Evolutionary conservation across 2,329 filamentous ascomycete species (phyloP), one percentile per base, ranked within the genome.

Genomic region (Epichloe coenophiala): DNA sequence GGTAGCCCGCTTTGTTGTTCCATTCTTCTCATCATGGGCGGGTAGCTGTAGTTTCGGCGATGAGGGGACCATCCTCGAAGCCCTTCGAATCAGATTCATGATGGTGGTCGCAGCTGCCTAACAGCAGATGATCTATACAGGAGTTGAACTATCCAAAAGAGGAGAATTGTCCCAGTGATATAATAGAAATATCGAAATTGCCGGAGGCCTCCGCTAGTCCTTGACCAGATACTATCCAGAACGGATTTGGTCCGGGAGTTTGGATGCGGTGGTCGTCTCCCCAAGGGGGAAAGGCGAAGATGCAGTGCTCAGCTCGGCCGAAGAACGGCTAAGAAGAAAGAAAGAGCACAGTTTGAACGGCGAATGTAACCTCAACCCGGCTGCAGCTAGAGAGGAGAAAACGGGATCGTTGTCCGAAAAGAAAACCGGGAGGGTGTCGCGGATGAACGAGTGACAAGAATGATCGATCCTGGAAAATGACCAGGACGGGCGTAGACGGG

Each of bases 21-120:
- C 59, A 49, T 60, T 66, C 63, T 78, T 79, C 59, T 77, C 74
- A 56, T 78, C 74, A 46, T 68, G 58, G 21, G 74, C 71, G 27
- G 76, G 76, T 15, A 78, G 69, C 54, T 59, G 60, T 53, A 61
- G 68, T 61, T 58, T 66, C 61, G 65, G 61, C 49, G 64, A 60
- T 50, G 66, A 64, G 39, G 75, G 72, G 51, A 71, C 68, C 64
- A 72, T 71, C 64, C 70, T 72, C 55, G 71, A 71, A 56, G 75
- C 74, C 62, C 77, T 74, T 60, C 75, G 70, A 60, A 80, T 70
- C 62, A 80, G 65, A 72, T 81, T 77, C 77, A 80, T 81, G 64
- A 58, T 54, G 58, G 57, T 51, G 47, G 40, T 44, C 15, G 11
- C 39, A 39, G 33, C 27, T 45, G 39, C 33, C 40, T 23, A 23